Evolutionary conservation across 495 filamentous ascomycete species (phyloP), one percentile per base, ranked within the genome.

Genomic region (Hyaloscypha finlandica): DNA sequence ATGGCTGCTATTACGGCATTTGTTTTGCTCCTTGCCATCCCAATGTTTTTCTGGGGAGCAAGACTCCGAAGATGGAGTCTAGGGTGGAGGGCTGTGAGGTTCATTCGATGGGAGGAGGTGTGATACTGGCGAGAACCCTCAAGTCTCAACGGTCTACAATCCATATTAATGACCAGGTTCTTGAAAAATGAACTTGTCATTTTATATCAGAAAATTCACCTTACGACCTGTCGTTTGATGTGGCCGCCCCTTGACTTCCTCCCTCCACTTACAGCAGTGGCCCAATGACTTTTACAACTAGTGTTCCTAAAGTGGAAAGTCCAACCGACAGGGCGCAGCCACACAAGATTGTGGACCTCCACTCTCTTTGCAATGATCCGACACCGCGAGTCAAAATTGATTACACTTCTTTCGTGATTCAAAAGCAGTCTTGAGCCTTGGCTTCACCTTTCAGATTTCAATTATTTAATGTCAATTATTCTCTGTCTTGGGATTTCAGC

Each of bases 1-100:
- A 86, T 86, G 82, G 84, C 81, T 1, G 79, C 77, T 25, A 83
- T 85, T 52, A 72, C 78, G 39, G 78, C 75, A 0, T 70, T 66
- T 9, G 70, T 82, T 45, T 70, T 85, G 8, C 52, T 81, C 1
- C 63, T 78, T 45, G 77, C 73, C 69, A 74, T 83, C 32, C 79
- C 80, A 2, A 74, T 85, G 32, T 85, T 77, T 70, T 61, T 81
- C 65, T 85, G 76, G 75, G 84, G 83, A 14, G 81, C 80, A 69
- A 52, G 59, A 30, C 42, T 62, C 32, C 55, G 65, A 25, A 68
- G 65, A 31, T 57, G 51, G 51, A 63, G 59, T 57, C 63, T 62
- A 42, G 53, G 60, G 1, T 68, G 65, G 65, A 56, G 51, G 31
- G 56, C 22, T 45, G 65, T 68, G 42, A 67, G 45, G 20, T 63